A percentile compares a stretch with the other conserved stretches of the same genome.
These are phyloP conservation scores for Xanthoparmelia taractica DNA, from an alignment of 495 filamentous ascomycete species.

Conservation along the genomic window DNA sequence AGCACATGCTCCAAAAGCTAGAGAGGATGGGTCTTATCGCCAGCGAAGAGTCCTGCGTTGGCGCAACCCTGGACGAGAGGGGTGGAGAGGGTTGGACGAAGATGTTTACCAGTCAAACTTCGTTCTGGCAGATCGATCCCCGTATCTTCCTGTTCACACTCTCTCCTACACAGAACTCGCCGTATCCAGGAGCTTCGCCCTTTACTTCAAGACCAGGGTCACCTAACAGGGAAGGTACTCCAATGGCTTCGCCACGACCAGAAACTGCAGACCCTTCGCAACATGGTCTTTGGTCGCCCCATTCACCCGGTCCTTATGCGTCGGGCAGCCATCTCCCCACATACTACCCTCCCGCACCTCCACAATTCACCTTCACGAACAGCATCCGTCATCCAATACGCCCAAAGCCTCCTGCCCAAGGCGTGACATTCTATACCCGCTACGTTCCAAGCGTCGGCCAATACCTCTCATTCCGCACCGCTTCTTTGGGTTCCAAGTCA, in stretches of 20 bases:
- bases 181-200: slow-evolving; percentile 51
- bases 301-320: slow-evolving; percentile 57
- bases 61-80: slow-evolving; percentile 52
- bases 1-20: slow-evolving; percentile 77
- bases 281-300: slow-evolving; percentile 32
- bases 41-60: slow-evolving; percentile 67
- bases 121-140: slow-evolving; percentile 89
- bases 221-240: slow-evolving; percentile 45
- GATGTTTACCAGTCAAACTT: slow-evolving; percentile 72
- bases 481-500: slow-evolving; percentile 35
- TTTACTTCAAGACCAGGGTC: slow-evolving; percentile 51
- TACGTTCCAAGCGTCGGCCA: slow-evolving; percentile 75
- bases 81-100: slow-evolving; percentile 59
- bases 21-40: slow-evolving; percentile 86
- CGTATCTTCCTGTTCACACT: slow-evolving; percentile 82
- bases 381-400: slow-evolving; percentile 78
- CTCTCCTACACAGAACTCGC: slow-evolving; percentile 50
- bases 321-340: slow-evolving; percentile 78
- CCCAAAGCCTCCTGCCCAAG: slow-evolving; percentile 80
- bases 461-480: slow-evolving; percentile 81
- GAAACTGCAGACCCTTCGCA: slow-evolving; percentile 28
- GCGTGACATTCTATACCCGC: slow-evolving; percentile 81
- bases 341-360: slow-evolving; percentile 76
- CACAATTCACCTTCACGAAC: slow-evolving; percentile 73
- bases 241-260: slow-evolving; percentile 19